Conservation (phyloP, 176 grass and related monocot species). For the Aegilops bicornis region DNA sequence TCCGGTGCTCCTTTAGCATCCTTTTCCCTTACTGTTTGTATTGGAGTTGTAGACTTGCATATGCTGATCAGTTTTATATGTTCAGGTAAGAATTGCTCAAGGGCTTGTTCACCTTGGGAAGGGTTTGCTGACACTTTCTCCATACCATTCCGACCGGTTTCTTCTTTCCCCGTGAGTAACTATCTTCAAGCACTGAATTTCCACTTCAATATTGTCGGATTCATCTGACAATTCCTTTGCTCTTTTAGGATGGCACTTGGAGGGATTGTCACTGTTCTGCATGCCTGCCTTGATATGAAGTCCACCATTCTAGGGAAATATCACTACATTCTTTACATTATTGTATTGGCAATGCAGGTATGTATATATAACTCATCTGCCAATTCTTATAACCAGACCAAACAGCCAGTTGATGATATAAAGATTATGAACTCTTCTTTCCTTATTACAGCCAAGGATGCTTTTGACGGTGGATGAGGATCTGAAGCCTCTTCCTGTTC, state of each 20-base stretch:
- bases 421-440: slow-evolving; percentile 22
- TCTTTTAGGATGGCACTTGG: slow-evolving; percentile 78
- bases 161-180: slow-evolving; percentile 86
- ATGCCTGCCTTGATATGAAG: slow-evolving; percentile 97
- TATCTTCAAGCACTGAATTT: background rate
- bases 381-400: background rate
- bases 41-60: background rate
- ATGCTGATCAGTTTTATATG: slow-evolving; percentile 25
- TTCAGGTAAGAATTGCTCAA: slow-evolving; percentile 96
- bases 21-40: background rate
- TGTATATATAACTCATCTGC: background rate
- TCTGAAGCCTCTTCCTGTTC: slow-evolving; percentile 87
- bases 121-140: slow-evolving; percentile 93
- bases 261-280: slow-evolving; percentile 83
- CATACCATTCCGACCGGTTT: slow-evolving; percentile 96
- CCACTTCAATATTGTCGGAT: background rate
- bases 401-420: background rate
- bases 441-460: slow-evolving; percentile 79
- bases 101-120: slow-evolving; percentile 97
- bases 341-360: slow-evolving; percentile 96
- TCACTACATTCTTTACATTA: slow-evolving; percentile 91
- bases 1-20: background rate
- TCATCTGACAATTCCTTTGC: background rate
- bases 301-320: slow-evolving; percentile 88
- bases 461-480: slow-evolving; percentile 92